These are phyloP conservation scores for Globisporangium yorkense DNA, from an alignment of 352 stramenopile genomes.

Conservation along the genomic window DNA sequence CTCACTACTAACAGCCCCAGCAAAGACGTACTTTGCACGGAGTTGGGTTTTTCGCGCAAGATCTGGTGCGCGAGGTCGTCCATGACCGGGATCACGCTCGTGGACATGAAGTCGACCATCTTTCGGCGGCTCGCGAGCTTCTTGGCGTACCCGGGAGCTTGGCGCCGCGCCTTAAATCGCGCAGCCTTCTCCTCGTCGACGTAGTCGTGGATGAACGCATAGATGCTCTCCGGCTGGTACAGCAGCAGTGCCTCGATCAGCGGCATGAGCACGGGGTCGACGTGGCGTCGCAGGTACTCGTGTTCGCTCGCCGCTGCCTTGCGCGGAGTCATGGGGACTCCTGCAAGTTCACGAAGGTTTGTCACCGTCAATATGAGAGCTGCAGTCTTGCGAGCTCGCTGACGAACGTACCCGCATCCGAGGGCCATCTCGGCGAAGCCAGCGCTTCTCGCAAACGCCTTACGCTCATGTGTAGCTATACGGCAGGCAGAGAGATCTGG, in stretches of 20 bases:
- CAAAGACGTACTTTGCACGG: constrained; percentile 38
- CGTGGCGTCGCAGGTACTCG: constrained; percentile 70
- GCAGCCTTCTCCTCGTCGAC: constrained; percentile 46
- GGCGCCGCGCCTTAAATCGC: constrained; percentile 24
- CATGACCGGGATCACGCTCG: constrained; percentile 80
- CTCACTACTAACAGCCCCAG: not conserved
- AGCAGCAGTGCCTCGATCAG: constrained; percentile 75
- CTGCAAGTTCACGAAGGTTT: not conserved
- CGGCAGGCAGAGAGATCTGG: not conserved
- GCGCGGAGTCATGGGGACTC: constrained; percentile 1
- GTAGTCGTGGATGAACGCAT: constrained; percentile 80
- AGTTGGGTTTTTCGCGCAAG: constrained; percentile 59
- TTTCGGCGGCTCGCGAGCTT: constrained; percentile 65
- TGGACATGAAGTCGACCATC: constrained; percentile 85
- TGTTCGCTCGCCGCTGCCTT: constrained; percentile 53
- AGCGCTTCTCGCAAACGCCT: constrained; percentile 29
- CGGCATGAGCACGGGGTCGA: constrained; percentile 79
- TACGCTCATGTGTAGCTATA: constrained; percentile 19
- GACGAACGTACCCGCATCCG: constrained; percentile 1
- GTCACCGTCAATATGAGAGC: not conserved
- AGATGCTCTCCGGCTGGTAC: constrained; percentile 74
- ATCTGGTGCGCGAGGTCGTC: constrained; percentile 80
- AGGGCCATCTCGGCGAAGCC: constrained; percentile 9
- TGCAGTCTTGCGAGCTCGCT: not conserved
- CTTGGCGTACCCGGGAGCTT: constrained; percentile 44